These are phyloP conservation scores for Cynara cardunculus DNA, from an alignment of 129 eudicot species.

Conservation along the genomic window DNA sequence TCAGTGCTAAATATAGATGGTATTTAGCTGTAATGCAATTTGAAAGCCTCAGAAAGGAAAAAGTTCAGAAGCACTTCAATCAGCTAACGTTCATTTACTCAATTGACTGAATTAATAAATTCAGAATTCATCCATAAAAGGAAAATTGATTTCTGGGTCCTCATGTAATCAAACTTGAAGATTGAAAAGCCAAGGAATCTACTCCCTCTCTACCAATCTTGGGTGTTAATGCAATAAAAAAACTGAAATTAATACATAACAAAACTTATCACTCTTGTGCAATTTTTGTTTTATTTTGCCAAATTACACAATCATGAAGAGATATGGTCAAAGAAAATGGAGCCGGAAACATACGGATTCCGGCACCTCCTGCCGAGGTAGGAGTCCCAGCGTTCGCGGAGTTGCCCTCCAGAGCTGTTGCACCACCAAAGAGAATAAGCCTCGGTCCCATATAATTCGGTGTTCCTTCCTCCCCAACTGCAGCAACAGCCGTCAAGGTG, in stretches of 20 bases:
- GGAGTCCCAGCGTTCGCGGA: constrained; percentile 86
- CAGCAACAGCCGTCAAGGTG: constrained; percentile 89
- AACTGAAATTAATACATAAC: constrained; percentile 1
- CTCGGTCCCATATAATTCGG: constrained; percentile 92
- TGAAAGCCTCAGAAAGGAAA: neutral
- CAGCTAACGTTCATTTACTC: constrained; percentile 9
- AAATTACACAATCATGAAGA: neutral
- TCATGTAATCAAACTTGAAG: neutral
- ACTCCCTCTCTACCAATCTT: constrained; percentile 9
- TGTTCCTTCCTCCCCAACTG: constrained; percentile 94
- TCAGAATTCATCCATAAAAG: constrained; percentile 3
- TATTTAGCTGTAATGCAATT: neutral
- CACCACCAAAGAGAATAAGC: constrained; percentile 91
- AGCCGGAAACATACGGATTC: constrained; percentile 70
- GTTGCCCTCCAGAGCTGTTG: constrained; percentile 95
- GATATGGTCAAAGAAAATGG: neutral
- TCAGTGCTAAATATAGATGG: constrained; percentile 2
- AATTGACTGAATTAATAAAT: neutral
- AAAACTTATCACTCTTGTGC: constrained; percentile 2
- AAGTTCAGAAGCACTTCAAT: constrained; percentile 14
- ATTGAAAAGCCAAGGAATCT: constrained; percentile 1
- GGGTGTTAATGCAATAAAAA: constrained; percentile 4
- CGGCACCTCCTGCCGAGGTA: constrained; percentile 96
- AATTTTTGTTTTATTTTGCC: neutral
- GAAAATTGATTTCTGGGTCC: neutral